phyloP scores from a whole-genome alignment of 345 rosid species.

The Lepidium sativum region DNA sequence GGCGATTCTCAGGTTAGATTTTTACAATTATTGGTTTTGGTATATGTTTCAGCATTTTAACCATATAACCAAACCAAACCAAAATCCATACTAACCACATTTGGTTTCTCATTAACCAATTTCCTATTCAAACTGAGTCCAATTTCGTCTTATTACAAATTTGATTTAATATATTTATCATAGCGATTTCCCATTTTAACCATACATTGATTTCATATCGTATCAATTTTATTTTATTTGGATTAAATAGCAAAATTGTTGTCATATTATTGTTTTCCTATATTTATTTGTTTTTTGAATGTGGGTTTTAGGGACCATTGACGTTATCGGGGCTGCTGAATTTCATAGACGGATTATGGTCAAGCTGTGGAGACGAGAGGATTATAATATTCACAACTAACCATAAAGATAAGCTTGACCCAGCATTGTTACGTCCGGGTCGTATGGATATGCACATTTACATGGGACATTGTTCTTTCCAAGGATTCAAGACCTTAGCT shows the following conservation, averaged over 20 bases:
- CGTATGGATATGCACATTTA: slow-evolving; percentile 80
- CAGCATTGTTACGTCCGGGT: slow-evolving; percentile 57
- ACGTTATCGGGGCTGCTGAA: slow-evolving; percentile 57
- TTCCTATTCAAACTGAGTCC: too few relatives aligned
- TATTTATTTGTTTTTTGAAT: neutral
- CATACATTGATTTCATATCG: too few relatives aligned
- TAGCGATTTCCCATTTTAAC: too few relatives aligned
- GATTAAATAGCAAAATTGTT: too few relatives aligned
- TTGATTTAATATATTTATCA: too few relatives aligned
- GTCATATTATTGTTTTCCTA: too few relatives aligned
- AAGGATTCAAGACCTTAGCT: slow-evolving; percentile 45
- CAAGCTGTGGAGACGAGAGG: slow-evolving; percentile 62
- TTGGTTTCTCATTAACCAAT: neutral
- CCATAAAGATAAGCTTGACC: slow-evolving; percentile 62
- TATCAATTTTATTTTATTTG: too few relatives aligned
- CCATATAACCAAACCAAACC: slow-evolving; percentile 5
- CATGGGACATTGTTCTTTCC: slow-evolving; percentile 53
- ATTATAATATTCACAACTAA: slow-evolving; percentile 77
- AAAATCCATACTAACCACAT: neutral
- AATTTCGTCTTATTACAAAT: too few relatives aligned
- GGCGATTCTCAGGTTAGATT: slow-evolving; percentile 26
- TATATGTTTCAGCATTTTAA: neutral
- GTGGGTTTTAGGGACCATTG: slow-evolving; percentile 28
- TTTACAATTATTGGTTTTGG: neutral
- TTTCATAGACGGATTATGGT: slow-evolving; percentile 72